phyloP scores from a whole-genome alignment of 257 asterid species.

The Gentiana macrophylla region DNA sequence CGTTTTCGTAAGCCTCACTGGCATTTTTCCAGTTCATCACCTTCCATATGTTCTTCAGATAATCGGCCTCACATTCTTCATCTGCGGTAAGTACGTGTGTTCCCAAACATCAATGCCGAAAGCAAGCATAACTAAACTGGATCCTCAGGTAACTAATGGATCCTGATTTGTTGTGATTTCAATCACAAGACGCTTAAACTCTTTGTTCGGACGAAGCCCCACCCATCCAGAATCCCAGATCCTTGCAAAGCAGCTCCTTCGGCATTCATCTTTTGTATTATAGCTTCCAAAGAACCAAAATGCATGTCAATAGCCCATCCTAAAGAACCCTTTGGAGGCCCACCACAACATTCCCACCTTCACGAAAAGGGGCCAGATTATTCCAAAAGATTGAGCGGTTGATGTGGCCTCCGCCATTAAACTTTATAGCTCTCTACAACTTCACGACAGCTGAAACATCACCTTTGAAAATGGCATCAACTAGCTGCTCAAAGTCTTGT shows the following conservation, averaged over 20 bases:
- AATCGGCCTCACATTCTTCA: constrained; percentile 64
- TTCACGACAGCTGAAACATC: constrained; percentile 59
- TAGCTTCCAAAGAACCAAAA: constrained; percentile 5
- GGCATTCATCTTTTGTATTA: too few relatives aligned
- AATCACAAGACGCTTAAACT: too few relatives aligned
- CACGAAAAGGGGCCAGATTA: constrained; percentile 56
- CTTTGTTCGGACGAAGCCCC: constrained; percentile 23
- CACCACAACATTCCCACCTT: constrained; percentile 84
- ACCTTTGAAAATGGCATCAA: constrained; percentile 54
- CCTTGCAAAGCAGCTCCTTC: constrained; percentile 33
- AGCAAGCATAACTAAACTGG: constrained; percentile 53
- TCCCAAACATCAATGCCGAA: constrained; percentile 84
- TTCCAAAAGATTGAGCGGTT: constrained; percentile 31
- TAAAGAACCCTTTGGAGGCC: constrained; percentile 58
- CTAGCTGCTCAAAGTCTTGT: constrained; percentile 82
- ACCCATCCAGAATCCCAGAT: constrained; percentile 57
- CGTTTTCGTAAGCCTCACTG: constrained; percentile 44
- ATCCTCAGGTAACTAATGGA: constrained; percentile 61
- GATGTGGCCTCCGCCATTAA: constrained; percentile 95
- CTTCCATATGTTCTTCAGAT: constrained; percentile 74
- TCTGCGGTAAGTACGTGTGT: too few relatives aligned
- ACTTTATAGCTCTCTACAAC: constrained; percentile 83
- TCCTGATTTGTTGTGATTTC: constrained; percentile 37
- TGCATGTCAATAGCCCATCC: constrained; percentile 52
- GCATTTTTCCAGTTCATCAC: constrained; percentile 76